A percentile compares a stretch with the other conserved stretches of the same genome.
These are phyloP conservation scores for Wickerhamomyces canadensis DNA, from an alignment of 805 yeast genomes.

Conservation along the genomic window DNA sequence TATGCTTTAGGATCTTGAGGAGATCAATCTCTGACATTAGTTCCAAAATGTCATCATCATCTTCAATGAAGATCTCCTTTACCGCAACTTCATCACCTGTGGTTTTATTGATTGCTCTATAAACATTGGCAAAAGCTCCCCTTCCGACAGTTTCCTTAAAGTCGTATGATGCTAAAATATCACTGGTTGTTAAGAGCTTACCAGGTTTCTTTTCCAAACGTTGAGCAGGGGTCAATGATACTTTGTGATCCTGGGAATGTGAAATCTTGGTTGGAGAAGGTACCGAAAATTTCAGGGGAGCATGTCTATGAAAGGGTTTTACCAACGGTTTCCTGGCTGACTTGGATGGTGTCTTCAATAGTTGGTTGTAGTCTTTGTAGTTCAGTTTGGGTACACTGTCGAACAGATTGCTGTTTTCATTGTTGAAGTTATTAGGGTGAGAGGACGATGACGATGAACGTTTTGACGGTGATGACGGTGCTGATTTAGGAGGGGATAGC, in stretches of 20 bases:
- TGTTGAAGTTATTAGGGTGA: conserved; percentile 1
- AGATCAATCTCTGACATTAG: conserved; percentile 62
- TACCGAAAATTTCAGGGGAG: conserved; percentile 5
- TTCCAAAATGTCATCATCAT: conserved; percentile 61
- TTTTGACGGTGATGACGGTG: conserved; percentile 19
- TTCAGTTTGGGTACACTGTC: conserved; percentile 20
- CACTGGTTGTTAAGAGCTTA: conserved; percentile 16
- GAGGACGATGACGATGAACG: conserved; percentile 3
- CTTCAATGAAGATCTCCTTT: conserved; percentile 69
- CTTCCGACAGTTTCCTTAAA: conserved; percentile 67
- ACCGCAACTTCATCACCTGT: conserved; percentile 73
- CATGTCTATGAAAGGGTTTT: conserved; percentile 11
- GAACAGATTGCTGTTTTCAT: conserved; percentile 11
- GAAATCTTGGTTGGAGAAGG: conserved; percentile 14
- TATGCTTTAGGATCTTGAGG: conserved; percentile 74
- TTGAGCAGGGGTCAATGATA: conserved; percentile 44
- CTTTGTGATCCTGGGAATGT: conserved; percentile 4
- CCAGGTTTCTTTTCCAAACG: conserved; percentile 39
- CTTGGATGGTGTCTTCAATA: conserved; percentile 21
- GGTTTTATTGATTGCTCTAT: conserved; percentile 59
- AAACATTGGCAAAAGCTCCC: conserved; percentile 91
- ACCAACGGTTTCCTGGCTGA: conserved; percentile 8
- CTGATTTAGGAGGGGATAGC: conserved; percentile 20
- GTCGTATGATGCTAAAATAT: conserved; percentile 35
- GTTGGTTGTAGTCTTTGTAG: conserved; percentile 9